Evolutionary conservation across 2,329 filamentous ascomycete genomes (phyloP), one percentile per base, ranked within the genome.

Genomic region (Talaromyces sp.): DNA sequence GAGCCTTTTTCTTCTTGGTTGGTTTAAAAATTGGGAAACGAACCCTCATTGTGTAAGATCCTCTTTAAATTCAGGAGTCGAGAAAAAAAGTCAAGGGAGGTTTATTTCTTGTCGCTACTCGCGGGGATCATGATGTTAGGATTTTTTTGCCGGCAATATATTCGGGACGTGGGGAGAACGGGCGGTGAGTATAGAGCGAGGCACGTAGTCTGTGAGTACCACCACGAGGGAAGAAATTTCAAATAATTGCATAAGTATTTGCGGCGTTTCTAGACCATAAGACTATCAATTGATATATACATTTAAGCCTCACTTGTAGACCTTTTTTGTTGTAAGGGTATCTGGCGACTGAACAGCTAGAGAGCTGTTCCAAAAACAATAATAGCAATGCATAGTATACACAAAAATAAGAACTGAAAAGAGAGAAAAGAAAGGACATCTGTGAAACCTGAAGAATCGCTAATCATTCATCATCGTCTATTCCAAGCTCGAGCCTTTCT

Each of bases 391-490:
- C 19, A 52, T 46, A 46, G 43, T 46, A 46, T 46, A 46, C 35
- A 38, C 6, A 38, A 17, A 38, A 38, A 38, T 14, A 17, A 38
- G 35, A 19, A 29, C 14, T 9, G 21, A 26, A 29, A 10, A 21
- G 19, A 26, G 5, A 52, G 8, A 10, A n/a, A 26, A 29, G 27
- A 29, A 52, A 31, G 29, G 17, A 52, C 8, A 6, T 19, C 2
- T 32, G 31, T 8, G 1, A 52, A 29, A n/a, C 11, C 48, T 52
- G 14, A 14, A 17, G 24, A 2, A 52, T 11, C 14, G 19, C n/a
- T 19, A 38, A 57, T 32, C 50, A 26, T 11, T 62, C 61, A 17
- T 62, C 57, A 17, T 60, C 60, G n/a, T 59, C 60, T 52, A 62
- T 57, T n/a, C 56, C 57, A 46, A 62, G 53, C 9, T 59, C 50